Percentiles rank a stretch among this genome's conserved stretches.
These are phyloP conservation scores for Lichtheimia hyalospora DNA, from an alignment of 371 early-diverging fungal genomes.

Conservation along the genomic window DNA sequence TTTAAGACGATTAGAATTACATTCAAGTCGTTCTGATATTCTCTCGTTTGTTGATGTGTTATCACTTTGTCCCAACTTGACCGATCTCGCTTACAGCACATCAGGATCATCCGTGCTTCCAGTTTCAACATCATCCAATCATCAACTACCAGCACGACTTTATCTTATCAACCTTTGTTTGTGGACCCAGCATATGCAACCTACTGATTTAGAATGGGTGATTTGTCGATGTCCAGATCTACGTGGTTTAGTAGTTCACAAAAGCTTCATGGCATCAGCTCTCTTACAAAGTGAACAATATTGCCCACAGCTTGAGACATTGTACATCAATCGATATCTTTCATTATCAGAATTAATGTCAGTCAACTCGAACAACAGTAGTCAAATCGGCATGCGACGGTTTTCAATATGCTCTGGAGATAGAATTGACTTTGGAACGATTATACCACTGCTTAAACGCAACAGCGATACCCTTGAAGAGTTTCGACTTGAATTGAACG, in stretches of 20 bases:
- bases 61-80: conserved; percentile 7
- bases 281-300: neutral
- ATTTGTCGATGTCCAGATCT: conserved; percentile 6
- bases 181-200: neutral
- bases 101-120: neutral
- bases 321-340: conserved; percentile 1
- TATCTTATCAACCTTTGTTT: neutral
- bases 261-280: neutral
- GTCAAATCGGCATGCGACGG: neutral
- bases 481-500: neutral
- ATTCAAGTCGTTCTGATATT: neutral
- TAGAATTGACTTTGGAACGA: neutral
- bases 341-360: neutral
- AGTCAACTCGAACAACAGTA: neutral
- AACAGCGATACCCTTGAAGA: conserved; percentile 1
- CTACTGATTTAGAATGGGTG: conserved; percentile 2
- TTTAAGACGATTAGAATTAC: neutral
- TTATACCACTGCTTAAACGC: conserved; percentile 1
- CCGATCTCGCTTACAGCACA: neutral
- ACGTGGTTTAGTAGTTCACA: neutral
- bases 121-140: neutral
- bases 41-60: neutral
- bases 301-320: neutral
- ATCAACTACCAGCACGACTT: neutral
- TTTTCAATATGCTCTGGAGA: conserved; percentile 1